Conservation (phyloP, 176 grass and related monocot genomes). For the Aegilops bicornis region DNA sequence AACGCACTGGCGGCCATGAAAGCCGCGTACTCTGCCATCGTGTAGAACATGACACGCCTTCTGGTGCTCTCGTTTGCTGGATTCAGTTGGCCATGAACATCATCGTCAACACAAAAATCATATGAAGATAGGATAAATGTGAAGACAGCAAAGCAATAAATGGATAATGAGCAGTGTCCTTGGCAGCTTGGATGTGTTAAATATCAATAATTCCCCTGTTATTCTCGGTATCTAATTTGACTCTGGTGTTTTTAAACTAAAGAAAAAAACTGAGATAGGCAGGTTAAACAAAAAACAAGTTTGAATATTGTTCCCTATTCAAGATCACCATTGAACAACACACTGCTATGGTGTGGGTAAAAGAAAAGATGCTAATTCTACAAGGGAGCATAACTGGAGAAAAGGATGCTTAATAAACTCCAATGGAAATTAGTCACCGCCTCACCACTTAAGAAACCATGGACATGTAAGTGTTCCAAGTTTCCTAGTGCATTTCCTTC, state of each 20-base stretch:
- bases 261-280: background rate
- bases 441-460: background rate
- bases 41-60: constrained; percentile 83
- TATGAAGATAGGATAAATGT: background rate
- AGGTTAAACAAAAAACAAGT: background rate
- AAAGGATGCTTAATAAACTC: background rate
- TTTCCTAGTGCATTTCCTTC: background rate
- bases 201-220: background rate
- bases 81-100: constrained; percentile 31
- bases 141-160: background rate
- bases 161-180: background rate
- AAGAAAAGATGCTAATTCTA: background rate
- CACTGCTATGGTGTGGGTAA: background rate
- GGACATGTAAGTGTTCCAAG: background rate
- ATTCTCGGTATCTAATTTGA: background rate
- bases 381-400: background rate
- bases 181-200: background rate
- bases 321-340: background rate
- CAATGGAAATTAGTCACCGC: background rate
- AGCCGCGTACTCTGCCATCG: constrained; percentile 70
- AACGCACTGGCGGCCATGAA: constrained; percentile 72
- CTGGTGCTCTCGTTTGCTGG: constrained; percentile 99
- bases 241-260: background rate
- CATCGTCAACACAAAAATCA: background rate
- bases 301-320: background rate